phyloP scores from a whole-genome alignment of 805 yeast genomes.

The Barnettozyma pratensis region DNA sequence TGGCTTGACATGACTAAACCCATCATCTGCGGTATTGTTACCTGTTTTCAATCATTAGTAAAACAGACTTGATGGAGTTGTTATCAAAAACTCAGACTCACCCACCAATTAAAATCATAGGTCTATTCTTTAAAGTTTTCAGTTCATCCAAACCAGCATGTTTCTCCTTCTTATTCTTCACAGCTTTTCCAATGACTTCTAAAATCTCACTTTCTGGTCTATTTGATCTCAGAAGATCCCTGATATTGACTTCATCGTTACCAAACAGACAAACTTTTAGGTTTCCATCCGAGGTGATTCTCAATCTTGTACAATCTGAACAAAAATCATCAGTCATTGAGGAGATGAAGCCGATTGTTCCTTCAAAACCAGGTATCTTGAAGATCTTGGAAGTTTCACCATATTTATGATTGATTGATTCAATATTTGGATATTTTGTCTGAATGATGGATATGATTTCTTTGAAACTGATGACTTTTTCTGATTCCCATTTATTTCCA shows the following conservation, averaged over 20 bases:
- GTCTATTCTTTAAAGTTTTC: slow-evolving; percentile 43
- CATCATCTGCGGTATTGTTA: too few relatives aligned
- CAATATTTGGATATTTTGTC: slow-evolving; percentile 26
- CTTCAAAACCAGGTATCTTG: slow-evolving; percentile 36
- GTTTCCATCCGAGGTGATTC: slow-evolving; percentile 50
- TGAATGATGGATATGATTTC: slow-evolving; percentile 36
- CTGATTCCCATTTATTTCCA: slow-evolving; percentile 47
- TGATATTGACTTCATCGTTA: slow-evolving; percentile 42
- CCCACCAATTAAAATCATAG: slow-evolving; percentile 56
- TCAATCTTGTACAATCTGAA: slow-evolving; percentile 44
- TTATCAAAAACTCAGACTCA: slow-evolving; percentile 17
- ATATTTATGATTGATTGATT: slow-evolving; percentile 20
- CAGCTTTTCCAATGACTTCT: slow-evolving; percentile 39
- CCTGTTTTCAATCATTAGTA: background rate
- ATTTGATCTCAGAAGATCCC: slow-evolving; percentile 38
- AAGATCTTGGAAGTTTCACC: slow-evolving; percentile 51
- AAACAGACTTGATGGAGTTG: too few relatives aligned
- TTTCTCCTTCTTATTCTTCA: slow-evolving; percentile 40
- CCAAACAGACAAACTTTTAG: slow-evolving; percentile 52
- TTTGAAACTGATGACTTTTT: slow-evolving; percentile 40
- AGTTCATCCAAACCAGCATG: slow-evolving; percentile 48
- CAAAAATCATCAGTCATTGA: slow-evolving; percentile 54
- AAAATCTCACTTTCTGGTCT: slow-evolving; percentile 32
- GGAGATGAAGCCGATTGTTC: slow-evolving; percentile 46
- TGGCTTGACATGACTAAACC: too few relatives aligned